A percentile compares a stretch with the other conserved stretches of the same genome.
phyloP scores from a whole-genome alignment of 176 grass and related monocot species.

The Musa schizocarpa region DNA sequence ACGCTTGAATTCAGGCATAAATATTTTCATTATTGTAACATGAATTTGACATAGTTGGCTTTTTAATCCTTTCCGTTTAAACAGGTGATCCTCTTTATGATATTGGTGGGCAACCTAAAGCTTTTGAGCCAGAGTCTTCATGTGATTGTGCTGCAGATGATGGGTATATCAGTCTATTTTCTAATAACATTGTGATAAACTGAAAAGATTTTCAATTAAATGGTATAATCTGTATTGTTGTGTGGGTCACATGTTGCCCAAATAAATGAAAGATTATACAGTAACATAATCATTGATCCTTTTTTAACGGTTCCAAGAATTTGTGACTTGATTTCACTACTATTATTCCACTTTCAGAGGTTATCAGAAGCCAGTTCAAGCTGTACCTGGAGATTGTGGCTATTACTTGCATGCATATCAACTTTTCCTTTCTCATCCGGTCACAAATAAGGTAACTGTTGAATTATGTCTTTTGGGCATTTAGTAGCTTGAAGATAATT shows the following conservation, averaged over 20 bases:
- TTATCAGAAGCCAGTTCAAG: slow-evolving; percentile 57
- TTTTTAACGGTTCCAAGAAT: no score
- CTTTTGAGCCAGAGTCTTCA: slow-evolving; percentile 25
- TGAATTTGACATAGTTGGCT: slow-evolving; percentile 10
- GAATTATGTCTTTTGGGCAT: neutral
- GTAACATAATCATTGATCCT: neutral
- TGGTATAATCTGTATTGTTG: neutral
- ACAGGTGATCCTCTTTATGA: slow-evolving; percentile 83
- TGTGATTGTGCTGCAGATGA: slow-evolving; percentile 55
- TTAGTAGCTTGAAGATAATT: neutral
- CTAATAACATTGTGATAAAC: slow-evolving; percentile 3
- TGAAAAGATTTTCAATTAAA: neutral
- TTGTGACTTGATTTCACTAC: neutral
- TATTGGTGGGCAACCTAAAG: slow-evolving; percentile 57
- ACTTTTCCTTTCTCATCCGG: slow-evolving; percentile 70
- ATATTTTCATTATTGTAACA: neutral
- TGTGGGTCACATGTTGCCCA: neutral
- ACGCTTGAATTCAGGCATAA: neutral
- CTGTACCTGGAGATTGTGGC: slow-evolving; percentile 84
- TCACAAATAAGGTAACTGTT: slow-evolving; percentile 46
- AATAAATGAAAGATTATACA: neutral
- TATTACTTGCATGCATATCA: slow-evolving; percentile 82
- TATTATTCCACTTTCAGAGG: slow-evolving; percentile 36
- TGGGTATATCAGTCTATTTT: slow-evolving; percentile 44
- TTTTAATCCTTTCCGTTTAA: slow-evolving; percentile 10